Conservation (phyloP, 2,329 filamentous ascomycete species). For the Pyrenophora graminea region DNA sequence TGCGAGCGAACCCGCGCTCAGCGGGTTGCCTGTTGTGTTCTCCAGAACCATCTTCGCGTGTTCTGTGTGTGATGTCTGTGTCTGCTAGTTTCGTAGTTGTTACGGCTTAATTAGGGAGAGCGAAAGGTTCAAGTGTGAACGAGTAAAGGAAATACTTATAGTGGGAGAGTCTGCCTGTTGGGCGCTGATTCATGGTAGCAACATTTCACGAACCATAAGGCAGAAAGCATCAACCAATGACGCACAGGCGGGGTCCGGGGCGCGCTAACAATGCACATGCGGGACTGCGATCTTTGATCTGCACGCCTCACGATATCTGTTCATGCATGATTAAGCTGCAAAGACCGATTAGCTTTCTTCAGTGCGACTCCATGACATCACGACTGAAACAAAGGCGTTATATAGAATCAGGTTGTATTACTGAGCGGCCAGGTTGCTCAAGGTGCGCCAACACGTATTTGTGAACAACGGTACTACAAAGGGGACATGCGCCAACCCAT, state of each 20-base stretch:
- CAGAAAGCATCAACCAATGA: constrained; percentile 1
- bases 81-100: background rate
- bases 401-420: constrained; percentile 5
- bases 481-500: constrained; percentile 16
- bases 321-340: constrained; percentile 5
- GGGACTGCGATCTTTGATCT: constrained; percentile 9
- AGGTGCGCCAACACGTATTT: constrained; percentile 1
- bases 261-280: constrained; percentile 20
- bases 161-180: background rate
- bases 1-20: constrained; percentile 50
- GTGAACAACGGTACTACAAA: constrained; percentile 1
- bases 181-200: constrained; percentile 10
- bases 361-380: constrained; percentile 13
- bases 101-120: too few species aligned
- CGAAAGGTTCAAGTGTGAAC: too few species aligned
- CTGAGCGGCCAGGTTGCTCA: constrained; percentile 1
- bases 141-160: background rate
- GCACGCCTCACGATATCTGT: constrained; percentile 16
- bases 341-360: constrained; percentile 1
- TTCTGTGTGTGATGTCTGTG: background rate
- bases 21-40: constrained; percentile 47
- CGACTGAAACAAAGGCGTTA: background rate
- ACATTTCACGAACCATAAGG: background rate
- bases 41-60: constrained; percentile 30
- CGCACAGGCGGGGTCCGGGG: constrained; percentile 28